Evolutionary conservation across 768 basidiomycete genomes (phyloP).

Genomic region (Filobasidium floriforme): DNA sequence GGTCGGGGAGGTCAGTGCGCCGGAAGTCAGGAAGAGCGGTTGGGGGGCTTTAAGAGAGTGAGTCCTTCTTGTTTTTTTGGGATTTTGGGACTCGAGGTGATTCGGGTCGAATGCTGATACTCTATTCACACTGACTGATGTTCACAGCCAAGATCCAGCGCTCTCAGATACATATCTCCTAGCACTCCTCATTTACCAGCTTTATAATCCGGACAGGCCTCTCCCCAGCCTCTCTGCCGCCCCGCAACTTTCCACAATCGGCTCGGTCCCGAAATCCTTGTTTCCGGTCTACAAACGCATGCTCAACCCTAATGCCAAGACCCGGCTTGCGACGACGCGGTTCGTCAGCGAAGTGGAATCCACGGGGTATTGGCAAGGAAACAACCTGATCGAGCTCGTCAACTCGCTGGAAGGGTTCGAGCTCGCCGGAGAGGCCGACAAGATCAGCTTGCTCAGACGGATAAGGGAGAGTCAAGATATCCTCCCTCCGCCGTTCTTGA

Average conservation of each 20-base stretch:
- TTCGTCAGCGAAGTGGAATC: slow-evolving; percentile 61
- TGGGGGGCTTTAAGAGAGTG: slow-evolving; percentile 80
- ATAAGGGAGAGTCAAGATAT: slow-evolving; percentile 71
- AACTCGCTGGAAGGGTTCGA: slow-evolving; percentile 77
- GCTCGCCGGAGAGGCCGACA: slow-evolving; percentile 72
- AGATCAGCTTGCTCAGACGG: slow-evolving; percentile 60
- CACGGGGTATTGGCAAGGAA: slow-evolving; percentile 70
- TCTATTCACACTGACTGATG: slow-evolving; percentile 33
- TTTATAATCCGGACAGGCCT: slow-evolving; percentile 80
- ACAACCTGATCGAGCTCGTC: slow-evolving; percentile 76
- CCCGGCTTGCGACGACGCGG: slow-evolving; percentile 63
- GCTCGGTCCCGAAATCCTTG: slow-evolving; percentile 63
- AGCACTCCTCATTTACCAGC: slow-evolving; percentile 71
- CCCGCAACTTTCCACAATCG: slow-evolving; percentile 67
- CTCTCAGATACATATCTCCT: slow-evolving; percentile 80
- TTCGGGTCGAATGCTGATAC: slow-evolving; percentile 25
- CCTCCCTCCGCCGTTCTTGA: slow-evolving; percentile 77
- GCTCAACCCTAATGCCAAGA: slow-evolving; percentile 77
- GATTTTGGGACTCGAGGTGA: background rate
- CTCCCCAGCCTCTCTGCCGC: slow-evolving; percentile 64
- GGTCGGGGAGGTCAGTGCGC: slow-evolving; percentile 57
- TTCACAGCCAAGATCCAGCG: slow-evolving; percentile 51
- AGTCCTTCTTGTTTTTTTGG: slow-evolving; percentile 35
- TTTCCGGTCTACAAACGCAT: slow-evolving; percentile 80
- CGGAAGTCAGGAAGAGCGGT: slow-evolving; percentile 81